A percentile compares a stretch with the other conserved stretches of the same genome.
These are phyloP conservation scores for Fistulifera solaris DNA, from an alignment of 108 stramenopile species.

Conservation along the genomic window DNA sequence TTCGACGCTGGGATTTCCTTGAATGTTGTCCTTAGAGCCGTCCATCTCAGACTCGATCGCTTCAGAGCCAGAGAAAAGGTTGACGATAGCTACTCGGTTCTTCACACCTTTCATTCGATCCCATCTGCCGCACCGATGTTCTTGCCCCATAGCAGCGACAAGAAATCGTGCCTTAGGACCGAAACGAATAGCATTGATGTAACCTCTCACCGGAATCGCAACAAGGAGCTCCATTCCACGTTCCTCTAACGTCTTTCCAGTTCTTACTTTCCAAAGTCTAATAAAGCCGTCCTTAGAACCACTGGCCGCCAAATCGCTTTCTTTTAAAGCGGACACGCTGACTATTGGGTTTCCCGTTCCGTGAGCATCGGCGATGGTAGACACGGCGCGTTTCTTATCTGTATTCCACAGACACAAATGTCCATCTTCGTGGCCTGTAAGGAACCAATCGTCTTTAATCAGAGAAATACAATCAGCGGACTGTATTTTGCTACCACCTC, in stretches of 20 bases:
- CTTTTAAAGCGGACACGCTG: conserved; percentile 34
- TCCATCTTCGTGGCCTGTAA: conserved; percentile 93
- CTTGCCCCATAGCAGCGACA: conserved; percentile 78
- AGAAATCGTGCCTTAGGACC: conserved; percentile 73
- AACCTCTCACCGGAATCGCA: conserved; percentile 57
- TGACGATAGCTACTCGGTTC: conserved; percentile 73
- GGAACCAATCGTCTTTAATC: conserved; percentile 86
- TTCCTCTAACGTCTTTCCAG: conserved; percentile 34
- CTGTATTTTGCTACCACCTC: conserved; percentile 58
- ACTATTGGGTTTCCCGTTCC: conserved; percentile 37
- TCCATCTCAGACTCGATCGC: too few species aligned
- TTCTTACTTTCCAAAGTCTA: conserved; percentile 74
- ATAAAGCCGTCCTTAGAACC: conserved; percentile 86
- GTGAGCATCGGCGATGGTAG: conserved; percentile 18
- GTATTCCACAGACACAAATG: conserved; percentile 84
- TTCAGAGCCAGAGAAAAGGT: background rate
- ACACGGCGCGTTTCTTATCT: conserved; percentile 89
- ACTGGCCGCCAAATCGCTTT: conserved; percentile 70
- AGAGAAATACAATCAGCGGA: conserved; percentile 69
- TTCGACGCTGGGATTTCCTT: too few species aligned
- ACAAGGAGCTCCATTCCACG: conserved; percentile 45
- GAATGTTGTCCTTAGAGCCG: too few species aligned
- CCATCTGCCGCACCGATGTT: conserved; percentile 84
- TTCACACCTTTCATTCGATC: conserved; percentile 67
- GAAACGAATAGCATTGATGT: conserved; percentile 73